Base-by-base conservation (phyloP, 2,329 filamentous ascomycete genomes). In the Monilinia vaccinii-corymbosi region DNA sequence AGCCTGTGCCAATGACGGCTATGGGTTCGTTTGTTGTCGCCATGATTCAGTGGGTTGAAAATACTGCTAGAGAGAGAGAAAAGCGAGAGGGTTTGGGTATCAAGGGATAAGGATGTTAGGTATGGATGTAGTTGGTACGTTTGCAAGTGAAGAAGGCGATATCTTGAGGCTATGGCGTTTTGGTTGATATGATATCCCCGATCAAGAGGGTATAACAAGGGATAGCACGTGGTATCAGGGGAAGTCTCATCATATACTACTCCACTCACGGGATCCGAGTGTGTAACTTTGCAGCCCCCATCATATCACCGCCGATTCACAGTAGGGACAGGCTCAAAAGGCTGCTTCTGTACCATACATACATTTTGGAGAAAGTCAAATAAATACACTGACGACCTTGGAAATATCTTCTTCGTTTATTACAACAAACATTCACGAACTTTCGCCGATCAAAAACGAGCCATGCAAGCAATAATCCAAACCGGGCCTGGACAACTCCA, bases 1-100 rank as follows among this genome's bases (percentile, higher is more conserved):
- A 74, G 8, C 69, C 69, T 67, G 70, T 73, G 56, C 72, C 72
- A 16, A 67, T 60, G 18, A 73, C 69, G 18, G 72, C 72, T 57
- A 74, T 71, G 32, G 72, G 72, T 34, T 65, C 63, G 18, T 14
- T 44, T 16, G 13, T 13, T 9, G 13, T 31, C 7, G 3, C n/a
- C 56, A 60, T 60, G 18, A 44, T 40, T 42, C 16, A 28, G 32
- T 10, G 34, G 3, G 21, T 23, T 2, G 18, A 13, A 34, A 13
- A 21, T 18, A 18, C 10, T 28, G 2, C n/a, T 11, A 18, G 23
- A 46, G 16, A 14, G 38, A n/a, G 25, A 21, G 31, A 46, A 34
- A 1, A 10, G 14, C 5, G 32, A 8, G 6, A 31, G 47, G 6
- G 5, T 25, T 1, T 11, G 18, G 40, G 13, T 45, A 18, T 34